Percentiles rank a stretch among this genome's conserved stretches.
phyloP scores from a whole-genome alignment of 305 asterid species.

The Solanum hybrid region DNA sequence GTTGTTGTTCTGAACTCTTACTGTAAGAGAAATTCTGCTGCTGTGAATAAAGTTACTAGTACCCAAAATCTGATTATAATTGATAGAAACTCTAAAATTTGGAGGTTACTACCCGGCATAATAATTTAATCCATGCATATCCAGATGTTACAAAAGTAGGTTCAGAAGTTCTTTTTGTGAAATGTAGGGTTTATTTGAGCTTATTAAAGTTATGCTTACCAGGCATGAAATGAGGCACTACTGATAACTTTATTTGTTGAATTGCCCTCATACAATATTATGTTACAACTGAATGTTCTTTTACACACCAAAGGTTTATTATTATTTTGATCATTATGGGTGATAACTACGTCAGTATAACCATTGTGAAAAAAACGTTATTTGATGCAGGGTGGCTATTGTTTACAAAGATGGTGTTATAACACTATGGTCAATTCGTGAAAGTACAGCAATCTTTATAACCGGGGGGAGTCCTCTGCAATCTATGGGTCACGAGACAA shows the following conservation, averaged over 20 bases:
- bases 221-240: neutral
- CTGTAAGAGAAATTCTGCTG: neutral
- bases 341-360: neutral
- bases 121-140: neutral
- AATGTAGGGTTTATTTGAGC: neutral
- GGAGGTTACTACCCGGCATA: neutral
- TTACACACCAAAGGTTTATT: neutral
- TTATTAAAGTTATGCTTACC: neutral
- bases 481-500: slow-evolving; percentile 44
- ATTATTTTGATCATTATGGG: neutral
- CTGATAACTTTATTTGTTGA: neutral
- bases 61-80: neutral
- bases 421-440: slow-evolving; percentile 67
- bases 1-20: neutral
- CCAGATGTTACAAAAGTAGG: neutral
- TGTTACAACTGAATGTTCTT: neutral
- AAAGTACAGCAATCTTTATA: slow-evolving; percentile 48
- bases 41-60: neutral
- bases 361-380: neutral
- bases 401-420: slow-evolving; percentile 60
- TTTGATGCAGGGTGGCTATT: slow-evolving; percentile 53
- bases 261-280: neutral
- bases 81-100: neutral
- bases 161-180: neutral
- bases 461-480: slow-evolving; percentile 41